phyloP scores from a whole-genome alignment of 352 stramenopile species.

The Phytophthora pluvialis region DNA sequence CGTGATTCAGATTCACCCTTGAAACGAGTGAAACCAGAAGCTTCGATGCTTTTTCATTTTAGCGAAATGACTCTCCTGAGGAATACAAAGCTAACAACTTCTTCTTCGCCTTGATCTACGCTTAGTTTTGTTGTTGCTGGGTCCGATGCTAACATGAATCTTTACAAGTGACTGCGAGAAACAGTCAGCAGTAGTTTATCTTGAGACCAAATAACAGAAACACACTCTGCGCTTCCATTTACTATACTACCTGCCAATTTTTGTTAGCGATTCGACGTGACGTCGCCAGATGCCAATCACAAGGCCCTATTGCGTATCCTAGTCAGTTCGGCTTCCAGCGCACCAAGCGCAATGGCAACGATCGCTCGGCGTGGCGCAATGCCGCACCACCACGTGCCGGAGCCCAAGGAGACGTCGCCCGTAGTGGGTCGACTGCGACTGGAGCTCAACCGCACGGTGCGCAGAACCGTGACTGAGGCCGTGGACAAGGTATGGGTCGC shows the following conservation, averaged over 20 bases:
- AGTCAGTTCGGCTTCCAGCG: not conserved
- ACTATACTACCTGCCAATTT: too few species aligned
- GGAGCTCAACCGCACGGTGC: constrained; percentile 46
- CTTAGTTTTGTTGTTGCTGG: too few species aligned
- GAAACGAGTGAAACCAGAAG: too few species aligned
- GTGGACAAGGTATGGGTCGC: constrained; percentile 53
- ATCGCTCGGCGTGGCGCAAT: constrained; percentile 10
- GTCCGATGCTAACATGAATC: too few species aligned
- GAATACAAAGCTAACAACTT: too few species aligned
- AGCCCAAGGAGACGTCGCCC: constrained; percentile 9
- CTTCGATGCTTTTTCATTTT: not conserved
- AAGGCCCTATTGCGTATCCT: not conserved
- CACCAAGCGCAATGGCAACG: constrained; percentile 6
- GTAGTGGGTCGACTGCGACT: constrained; percentile 24
- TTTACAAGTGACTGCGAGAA: too few species aligned
- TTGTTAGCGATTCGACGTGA: not conserved
- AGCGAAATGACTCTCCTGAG: too few species aligned
- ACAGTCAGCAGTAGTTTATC: too few species aligned
- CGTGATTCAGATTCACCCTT: constrained; percentile 1
- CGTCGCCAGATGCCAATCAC: not conserved
- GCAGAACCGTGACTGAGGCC: constrained; percentile 48
- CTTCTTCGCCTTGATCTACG: too few species aligned
- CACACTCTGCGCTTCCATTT: too few species aligned
- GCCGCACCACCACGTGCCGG: constrained; percentile 20
- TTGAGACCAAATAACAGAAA: too few species aligned